phyloP scores from a whole-genome alignment of 345 rosid genomes.

The Eucalyptus erythrocorys region DNA sequence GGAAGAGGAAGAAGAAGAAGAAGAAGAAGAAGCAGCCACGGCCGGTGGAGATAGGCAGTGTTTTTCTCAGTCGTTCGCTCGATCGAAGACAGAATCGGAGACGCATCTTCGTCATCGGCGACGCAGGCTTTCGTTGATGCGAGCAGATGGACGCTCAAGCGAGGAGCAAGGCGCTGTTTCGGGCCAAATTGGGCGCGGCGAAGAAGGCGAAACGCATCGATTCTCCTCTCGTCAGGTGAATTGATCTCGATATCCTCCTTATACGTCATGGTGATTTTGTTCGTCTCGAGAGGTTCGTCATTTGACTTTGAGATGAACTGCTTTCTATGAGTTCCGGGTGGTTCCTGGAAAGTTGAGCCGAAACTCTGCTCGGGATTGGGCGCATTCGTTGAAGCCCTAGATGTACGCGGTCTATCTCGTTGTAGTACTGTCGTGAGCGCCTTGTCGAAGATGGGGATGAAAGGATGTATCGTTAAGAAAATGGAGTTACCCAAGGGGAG shows the following conservation, averaged over 20 bases:
- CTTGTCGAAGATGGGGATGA: neutral
- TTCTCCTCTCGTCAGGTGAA: constrained; percentile 79
- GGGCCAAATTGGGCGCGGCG: constrained; percentile 75
- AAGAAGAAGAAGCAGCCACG: neutral
- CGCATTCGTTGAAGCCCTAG: neutral
- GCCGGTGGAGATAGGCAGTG: neutral
- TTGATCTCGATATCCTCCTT: neutral
- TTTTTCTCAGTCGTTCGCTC: neutral
- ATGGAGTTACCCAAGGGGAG: neutral
- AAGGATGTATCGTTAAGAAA: neutral
- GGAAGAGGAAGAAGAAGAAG: neutral
- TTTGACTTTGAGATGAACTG: neutral
- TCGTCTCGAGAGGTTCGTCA: neutral
- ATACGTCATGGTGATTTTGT: neutral
- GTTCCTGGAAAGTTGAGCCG: neutral
- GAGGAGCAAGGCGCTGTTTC: constrained; percentile 74
- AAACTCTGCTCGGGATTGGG: neutral
- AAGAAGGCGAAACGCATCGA: constrained; percentile 76
- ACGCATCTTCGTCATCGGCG: neutral
- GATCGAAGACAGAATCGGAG: neutral
- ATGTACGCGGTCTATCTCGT: neutral
- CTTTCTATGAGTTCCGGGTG: neutral
- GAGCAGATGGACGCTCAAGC: constrained; percentile 62
- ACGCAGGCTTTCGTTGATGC: neutral
- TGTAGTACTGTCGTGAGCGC: neutral